Percentiles rank a stretch among this genome's conserved stretches.
These are phyloP conservation scores for Xylariales sp. DNA, from an alignment of 2,329 filamentous ascomycete genomes.

Conservation along the genomic window DNA sequence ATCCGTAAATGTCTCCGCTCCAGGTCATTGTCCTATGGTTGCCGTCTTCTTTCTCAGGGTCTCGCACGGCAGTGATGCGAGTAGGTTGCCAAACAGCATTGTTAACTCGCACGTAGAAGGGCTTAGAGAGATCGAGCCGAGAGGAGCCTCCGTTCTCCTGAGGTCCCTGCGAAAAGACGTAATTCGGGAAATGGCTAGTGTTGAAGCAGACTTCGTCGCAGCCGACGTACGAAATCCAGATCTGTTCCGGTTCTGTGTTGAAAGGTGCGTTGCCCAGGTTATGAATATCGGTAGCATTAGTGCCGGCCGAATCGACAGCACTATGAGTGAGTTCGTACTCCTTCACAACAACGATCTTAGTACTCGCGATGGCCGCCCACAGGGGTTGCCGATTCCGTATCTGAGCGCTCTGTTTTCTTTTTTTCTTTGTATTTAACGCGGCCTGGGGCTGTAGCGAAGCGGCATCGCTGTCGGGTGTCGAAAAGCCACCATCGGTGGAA, in stretches of 20 bases:
- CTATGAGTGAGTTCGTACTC: constrained; percentile 81
- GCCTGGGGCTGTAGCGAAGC: constrained; percentile 50
- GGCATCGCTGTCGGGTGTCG: constrained; percentile 48
- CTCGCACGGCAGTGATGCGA: constrained; percentile 54
- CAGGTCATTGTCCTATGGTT: constrained; percentile 51
- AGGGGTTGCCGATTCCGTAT: constrained; percentile 86
- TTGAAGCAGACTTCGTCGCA: constrained; percentile 74
- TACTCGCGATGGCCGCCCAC: constrained; percentile 91
- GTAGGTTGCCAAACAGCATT: constrained; percentile 76
- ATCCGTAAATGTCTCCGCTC: constrained; percentile 66
- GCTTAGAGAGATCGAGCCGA: constrained; percentile 64
- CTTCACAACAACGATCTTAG: constrained; percentile 93
- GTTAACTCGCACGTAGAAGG: constrained; percentile 75
- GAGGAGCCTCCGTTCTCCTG: constrained; percentile 31
- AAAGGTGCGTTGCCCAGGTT: constrained; percentile 73
- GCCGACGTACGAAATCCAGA: constrained; percentile 78
- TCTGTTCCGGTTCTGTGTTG: constrained; percentile 63
- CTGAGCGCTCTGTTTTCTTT: constrained; percentile 85
- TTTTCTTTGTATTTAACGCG: constrained; percentile 67
- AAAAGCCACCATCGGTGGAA: constrained; percentile 42
- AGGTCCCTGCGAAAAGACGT: constrained; percentile 30
- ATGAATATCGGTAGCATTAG: constrained; percentile 71
- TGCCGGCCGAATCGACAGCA: constrained; percentile 66
- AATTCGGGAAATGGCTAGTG: constrained; percentile 59
- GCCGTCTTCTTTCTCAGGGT: constrained; percentile 28